Evolutionary conservation across 1,284 basidiomycete species (phyloP), one percentile per base, ranked within the genome.

Genomic region (Irpex rosettiformis): DNA sequence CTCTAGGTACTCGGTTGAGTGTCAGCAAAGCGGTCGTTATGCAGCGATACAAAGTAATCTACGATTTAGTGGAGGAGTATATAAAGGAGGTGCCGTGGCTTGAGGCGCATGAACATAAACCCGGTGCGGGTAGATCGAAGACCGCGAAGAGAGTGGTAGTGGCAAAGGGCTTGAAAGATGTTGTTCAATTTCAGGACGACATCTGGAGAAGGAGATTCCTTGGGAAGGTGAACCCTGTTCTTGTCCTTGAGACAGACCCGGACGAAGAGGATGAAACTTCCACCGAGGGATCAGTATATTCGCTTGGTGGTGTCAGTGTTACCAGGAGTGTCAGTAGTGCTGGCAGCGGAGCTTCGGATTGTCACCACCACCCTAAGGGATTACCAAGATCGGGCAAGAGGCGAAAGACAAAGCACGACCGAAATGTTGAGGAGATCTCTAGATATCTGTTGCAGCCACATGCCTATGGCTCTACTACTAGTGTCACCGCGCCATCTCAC

Each of bases 41-140:
- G 79, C 76, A 80, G 52, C 81, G 89, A 4, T 91, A 91, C 71
- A 86, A 85, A 67, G 66, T 77, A 52, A 70, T 89, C 22, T 83
- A 83, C 64, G 81, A 85, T 62, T 71, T 81, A 49, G 71, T 91
- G 33, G 79, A 80, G 43, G 74, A 78, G 54, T 85, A 82, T 77
- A 79, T 83, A n/a, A 75, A 78, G 55, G 78, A 82, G 27, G 75
- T 93, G 3, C 86, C 88, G 2, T 93, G 90, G 88, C 73, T 90
- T 2, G 65, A 70, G 56, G 71, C 79, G 52, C 69, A 71, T 49
- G 72, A 74, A 56, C 68, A 69, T 57, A 73, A 68, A 28, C 75
- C n/a, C 22, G 21, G 30, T 27, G 64, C 64, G 47, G 66, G 65
- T 27, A 55, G 62, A 80, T 3, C 84, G 18, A 87, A 83, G 67